A percentile compares a stretch with the other conserved stretches of the same genome.
These are phyloP conservation scores for Sporisorium iseilematis-ciliati DNA, from an alignment of 1,284 basidiomycete species.

Conservation along the genomic window DNA sequence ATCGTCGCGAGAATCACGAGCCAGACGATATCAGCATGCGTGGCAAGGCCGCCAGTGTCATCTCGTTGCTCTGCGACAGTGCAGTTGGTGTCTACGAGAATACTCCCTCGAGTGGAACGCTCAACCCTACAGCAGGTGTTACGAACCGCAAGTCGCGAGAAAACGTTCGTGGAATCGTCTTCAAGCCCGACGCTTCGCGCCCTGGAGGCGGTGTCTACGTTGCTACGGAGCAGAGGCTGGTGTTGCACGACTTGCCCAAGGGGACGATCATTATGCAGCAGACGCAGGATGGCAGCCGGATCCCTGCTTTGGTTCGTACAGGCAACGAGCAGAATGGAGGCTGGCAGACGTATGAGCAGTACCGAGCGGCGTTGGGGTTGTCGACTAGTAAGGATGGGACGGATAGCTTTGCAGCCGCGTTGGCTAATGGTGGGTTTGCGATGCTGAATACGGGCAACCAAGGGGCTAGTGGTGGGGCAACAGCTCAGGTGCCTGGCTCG, in stretches of 20 bases:
- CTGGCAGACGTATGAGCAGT: constrained; percentile 66
- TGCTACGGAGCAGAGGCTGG: constrained; percentile 72
- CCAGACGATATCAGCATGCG: constrained; percentile 76
- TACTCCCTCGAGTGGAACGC: constrained; percentile 57
- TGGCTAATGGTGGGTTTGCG: constrained; percentile 40
- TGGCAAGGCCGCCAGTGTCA: constrained; percentile 89
- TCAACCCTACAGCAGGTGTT: constrained; percentile 73
- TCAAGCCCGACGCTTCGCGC: constrained; percentile 73
- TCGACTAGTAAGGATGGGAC: constrained; percentile 26
- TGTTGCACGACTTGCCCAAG: constrained; percentile 76
- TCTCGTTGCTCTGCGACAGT: constrained; percentile 84
- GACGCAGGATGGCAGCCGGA: constrained; percentile 66
- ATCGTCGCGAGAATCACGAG: constrained; percentile 61
- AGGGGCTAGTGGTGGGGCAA: not conserved
- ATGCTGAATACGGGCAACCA: constrained; percentile 33
- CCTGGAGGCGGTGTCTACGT: constrained; percentile 88
- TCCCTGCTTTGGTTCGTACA: constrained; percentile 54
- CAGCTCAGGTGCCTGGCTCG: constrained; percentile 2
- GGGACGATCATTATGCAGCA: constrained; percentile 76
- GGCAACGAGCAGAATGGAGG: constrained; percentile 54
- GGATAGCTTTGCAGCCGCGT: constrained; percentile 31
- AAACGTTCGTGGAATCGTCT: constrained; percentile 75
- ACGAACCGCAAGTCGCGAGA: constrained; percentile 67
- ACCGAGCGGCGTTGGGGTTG: constrained; percentile 41
- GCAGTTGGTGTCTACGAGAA: constrained; percentile 68